A percentile compares a stretch with the other conserved stretches of the same genome.
Conservation (phyloP, 2,329 filamentous ascomycete genomes). For the Alternaria sp. region DNA sequence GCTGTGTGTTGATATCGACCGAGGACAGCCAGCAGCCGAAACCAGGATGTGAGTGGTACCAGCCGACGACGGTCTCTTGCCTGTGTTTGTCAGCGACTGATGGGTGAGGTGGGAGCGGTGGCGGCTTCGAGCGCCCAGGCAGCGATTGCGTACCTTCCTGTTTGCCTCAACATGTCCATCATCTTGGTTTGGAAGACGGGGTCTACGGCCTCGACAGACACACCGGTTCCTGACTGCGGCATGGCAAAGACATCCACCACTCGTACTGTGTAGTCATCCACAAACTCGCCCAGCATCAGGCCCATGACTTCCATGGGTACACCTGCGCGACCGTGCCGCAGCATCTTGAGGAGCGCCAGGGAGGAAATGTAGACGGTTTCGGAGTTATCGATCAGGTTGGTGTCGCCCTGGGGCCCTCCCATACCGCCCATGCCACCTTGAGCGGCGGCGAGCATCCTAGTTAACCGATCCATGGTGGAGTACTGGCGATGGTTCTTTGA, state of each 20-base stretch:
- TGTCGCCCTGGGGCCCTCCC: constrained; percentile 67
- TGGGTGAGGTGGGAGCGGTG: background rate
- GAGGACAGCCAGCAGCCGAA: constrained; percentile 99
- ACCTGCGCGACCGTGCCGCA: constrained; percentile 94
- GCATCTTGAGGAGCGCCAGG: constrained; percentile 95
- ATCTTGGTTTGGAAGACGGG: constrained; percentile 99
- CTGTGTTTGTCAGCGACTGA: constrained; percentile 55
- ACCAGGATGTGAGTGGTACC: constrained; percentile 99
- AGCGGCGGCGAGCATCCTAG: constrained; percentile 81
- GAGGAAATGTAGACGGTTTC: constrained; percentile 99
- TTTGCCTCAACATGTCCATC: constrained; percentile 99
- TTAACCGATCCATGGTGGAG: constrained; percentile 82
- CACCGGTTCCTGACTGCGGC: constrained; percentile 97
- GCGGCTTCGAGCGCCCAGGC: background rate
- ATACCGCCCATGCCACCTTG: constrained; percentile 68
- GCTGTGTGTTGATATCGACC: constrained; percentile 99
- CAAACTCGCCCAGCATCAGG: constrained; percentile 97
- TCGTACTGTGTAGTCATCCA: constrained; percentile 97
- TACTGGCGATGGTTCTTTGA: background rate
- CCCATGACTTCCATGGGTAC: constrained; percentile 99
- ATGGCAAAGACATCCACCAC: constrained; percentile 99
- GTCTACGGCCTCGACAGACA: constrained; percentile 97
- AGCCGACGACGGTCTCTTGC: constrained; percentile 95
- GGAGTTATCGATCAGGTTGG: constrained; percentile 96
- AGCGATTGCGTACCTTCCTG: constrained; percentile 71